phyloP scores from a whole-genome alignment of 352 stramenopile genomes.

The Pythium plurisporium region DNA sequence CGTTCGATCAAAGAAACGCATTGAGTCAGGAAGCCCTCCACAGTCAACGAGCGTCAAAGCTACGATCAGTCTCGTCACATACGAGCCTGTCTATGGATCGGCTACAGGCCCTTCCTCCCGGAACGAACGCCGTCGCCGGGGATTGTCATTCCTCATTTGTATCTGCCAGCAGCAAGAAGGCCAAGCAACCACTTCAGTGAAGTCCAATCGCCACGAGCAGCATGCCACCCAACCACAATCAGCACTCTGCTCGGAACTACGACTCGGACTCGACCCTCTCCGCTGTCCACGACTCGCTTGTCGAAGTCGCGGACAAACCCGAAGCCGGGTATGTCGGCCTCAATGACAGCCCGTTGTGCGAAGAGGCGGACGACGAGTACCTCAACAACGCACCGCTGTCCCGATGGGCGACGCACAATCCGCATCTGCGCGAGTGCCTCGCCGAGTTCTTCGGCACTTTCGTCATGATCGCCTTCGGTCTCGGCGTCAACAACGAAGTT shows the following conservation, averaged over 20 bases:
- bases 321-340: background rate
- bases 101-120: too few relatives aligned
- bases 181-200: too few relatives aligned
- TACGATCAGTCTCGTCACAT: background rate
- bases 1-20: background rate
- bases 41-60: background rate
- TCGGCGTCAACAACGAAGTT: constrained; percentile 59
- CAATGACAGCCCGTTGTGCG: too few relatives aligned
- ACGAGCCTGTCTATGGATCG: too few relatives aligned
- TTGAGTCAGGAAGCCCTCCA: too few relatives aligned
- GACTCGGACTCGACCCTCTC: constrained; percentile 11
- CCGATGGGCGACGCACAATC: too few relatives aligned
- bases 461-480: constrained; percentile 58
- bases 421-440: constrained; percentile 43
- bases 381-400: too few relatives aligned
- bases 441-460: constrained; percentile 60
- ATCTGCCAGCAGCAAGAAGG: too few relatives aligned
- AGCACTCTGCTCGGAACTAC: background rate
- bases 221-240: background rate
- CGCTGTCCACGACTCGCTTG: background rate
- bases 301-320: background rate
- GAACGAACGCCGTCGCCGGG: background rate
- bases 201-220: background rate
- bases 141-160: background rate
- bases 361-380: too few relatives aligned